phyloP scores from a whole-genome alignment of 2,329 filamentous ascomycete genomes.

The Fusarium sp. region DNA sequence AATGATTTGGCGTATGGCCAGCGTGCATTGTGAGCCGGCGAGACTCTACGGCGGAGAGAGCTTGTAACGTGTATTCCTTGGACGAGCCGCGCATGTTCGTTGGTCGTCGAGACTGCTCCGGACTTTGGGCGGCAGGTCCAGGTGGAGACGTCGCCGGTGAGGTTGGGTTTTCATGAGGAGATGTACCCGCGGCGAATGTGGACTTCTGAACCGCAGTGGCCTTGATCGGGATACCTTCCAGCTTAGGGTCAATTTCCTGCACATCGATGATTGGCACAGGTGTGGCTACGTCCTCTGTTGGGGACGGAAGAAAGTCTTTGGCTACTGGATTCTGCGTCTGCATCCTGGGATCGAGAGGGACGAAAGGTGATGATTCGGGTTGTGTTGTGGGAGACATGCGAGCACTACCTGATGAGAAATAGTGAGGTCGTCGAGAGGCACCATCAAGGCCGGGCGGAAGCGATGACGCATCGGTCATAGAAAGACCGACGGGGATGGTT shows the following conservation, averaged over 20 bases:
- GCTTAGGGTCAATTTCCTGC: slow-evolving; percentile 66
- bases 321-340: slow-evolving; percentile 54
- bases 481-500: slow-evolving; percentile 32
- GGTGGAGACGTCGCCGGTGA: slow-evolving; percentile 50
- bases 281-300: slow-evolving; percentile 49
- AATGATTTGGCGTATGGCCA: slow-evolving; percentile 72
- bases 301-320: slow-evolving; percentile 54
- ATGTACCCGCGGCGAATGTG: slow-evolving; percentile 60
- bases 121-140: slow-evolving; percentile 32
- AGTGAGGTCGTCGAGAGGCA: slow-evolving; percentile 53
- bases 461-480: slow-evolving; percentile 41
- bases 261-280: slow-evolving; percentile 67
- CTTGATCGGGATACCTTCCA: slow-evolving; percentile 71
- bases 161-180: slow-evolving; percentile 47
- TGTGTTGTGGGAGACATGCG: slow-evolving; percentile 52
- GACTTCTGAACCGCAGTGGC: slow-evolving; percentile 64
- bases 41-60: slow-evolving; percentile 61
- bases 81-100: slow-evolving; percentile 46
- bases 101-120: slow-evolving; percentile 28
- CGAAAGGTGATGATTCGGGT: slow-evolving; percentile 54
- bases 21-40: slow-evolving; percentile 70
- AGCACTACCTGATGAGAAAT: slow-evolving; percentile 49
- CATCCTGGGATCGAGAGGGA: slow-evolving; percentile 60
- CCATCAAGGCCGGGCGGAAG: slow-evolving; percentile 53
- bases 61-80: slow-evolving; percentile 60